Conservation (phyloP, 768 basidiomycete genomes). For the Mrakia hoshinonis region DNA sequence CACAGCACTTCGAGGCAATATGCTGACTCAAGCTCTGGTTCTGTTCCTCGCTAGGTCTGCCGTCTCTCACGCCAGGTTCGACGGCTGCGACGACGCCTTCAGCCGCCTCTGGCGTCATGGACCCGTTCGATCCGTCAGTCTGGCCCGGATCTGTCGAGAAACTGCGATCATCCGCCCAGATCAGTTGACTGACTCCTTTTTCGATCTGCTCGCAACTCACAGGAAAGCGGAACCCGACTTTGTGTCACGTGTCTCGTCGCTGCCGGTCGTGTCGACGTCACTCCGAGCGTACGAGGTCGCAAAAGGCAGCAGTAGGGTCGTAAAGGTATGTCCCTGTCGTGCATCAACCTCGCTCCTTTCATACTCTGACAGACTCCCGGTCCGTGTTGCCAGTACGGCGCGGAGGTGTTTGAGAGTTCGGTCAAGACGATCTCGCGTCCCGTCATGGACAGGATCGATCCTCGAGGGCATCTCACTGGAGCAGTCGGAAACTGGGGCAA, state of each 20-base stretch:
- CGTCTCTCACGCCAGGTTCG: neutral
- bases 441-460: conserved; percentile 59
- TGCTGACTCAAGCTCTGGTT: neutral
- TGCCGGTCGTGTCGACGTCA: conserved; percentile 67
- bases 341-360: conserved; percentile 23
- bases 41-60: neutral
- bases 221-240: conserved; percentile 39
- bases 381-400: conserved; percentile 57
- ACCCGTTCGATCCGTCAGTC: neutral
- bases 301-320: conserved; percentile 72
- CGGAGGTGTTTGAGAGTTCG: conserved; percentile 75
- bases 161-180: too few relatives aligned
- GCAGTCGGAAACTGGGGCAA: conserved; percentile 77
- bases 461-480: conserved; percentile 16
- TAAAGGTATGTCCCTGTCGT: conserved; percentile 53
- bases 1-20: neutral
- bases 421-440: conserved; percentile 72
- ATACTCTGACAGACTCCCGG: neutral
- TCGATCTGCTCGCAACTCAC: neutral
- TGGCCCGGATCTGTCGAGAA: neutral
- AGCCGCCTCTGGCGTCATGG: neutral
- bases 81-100: conserved; percentile 18
- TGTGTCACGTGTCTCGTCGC: conserved; percentile 54
- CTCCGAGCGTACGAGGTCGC: conserved; percentile 68
- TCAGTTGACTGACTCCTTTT: neutral